Base-by-base conservation (phyloP, 140 eudicot genomes). In the Ambrosia hybrid region DNA sequence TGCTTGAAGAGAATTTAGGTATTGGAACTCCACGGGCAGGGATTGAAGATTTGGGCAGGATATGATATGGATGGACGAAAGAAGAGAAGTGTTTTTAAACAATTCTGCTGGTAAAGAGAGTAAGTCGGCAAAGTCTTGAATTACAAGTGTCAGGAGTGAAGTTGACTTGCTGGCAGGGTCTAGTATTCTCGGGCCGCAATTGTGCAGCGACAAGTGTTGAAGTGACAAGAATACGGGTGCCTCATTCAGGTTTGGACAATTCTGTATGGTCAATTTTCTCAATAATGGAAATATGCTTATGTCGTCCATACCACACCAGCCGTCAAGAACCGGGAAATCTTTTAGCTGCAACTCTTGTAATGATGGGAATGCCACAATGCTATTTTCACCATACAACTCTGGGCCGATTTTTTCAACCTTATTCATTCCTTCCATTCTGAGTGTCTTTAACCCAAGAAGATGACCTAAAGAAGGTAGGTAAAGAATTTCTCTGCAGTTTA, bases 1-100 rank as follows among this genome's bases (percentile, higher is more conserved):
- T 38, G 64, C 65, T 55, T 48, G 16, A 21, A 79, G 73, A 58
- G 52, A 65, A 53, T 57, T 16, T n/a, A 79, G 70, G n/a, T 14
- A 37, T 37, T 63, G 57, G 9, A 79, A 52, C 57, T 73, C 76
- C 14, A 34, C 17, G 46, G 72, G 57, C n/a, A 80, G 60, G 41
- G 57, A 68, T 21, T 45, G 67, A 69, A 80, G 84, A 39, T 74
- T 80, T 45, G 68, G 80, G 65, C 77, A 80, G 26, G 73, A 74
- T 57, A 51, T 33, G 65, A 68, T 68, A 52, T 68, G 57, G 15
- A 70, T 13, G 49, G 58, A 39, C 15, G 9, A 0, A 41, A 78
- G 79, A 62, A 51, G 36, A 9, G 10, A 6, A 26, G 51, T 74
- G 16, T 80, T 55, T 62, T 37, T 14, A 37, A 80, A 33, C 67